Evolutionary conservation across 2,329 filamentous ascomycete species (phyloP).

Genomic region (Paraconiothyrium brasiliense): DNA sequence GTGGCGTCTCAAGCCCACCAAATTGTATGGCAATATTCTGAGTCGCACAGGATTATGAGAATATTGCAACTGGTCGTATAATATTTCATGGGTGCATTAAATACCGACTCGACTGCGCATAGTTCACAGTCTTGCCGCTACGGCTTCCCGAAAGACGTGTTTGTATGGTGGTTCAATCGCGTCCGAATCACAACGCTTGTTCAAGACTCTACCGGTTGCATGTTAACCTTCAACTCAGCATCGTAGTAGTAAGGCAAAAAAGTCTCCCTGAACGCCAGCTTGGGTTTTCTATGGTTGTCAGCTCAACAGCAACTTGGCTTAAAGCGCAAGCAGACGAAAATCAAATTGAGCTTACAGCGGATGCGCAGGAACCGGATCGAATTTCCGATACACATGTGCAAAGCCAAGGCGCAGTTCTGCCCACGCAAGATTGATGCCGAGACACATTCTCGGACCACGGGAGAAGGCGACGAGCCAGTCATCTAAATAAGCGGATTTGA

Average conservation of each 20-base stretch:
- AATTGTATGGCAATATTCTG: conserved; percentile 48
- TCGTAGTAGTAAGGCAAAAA: conserved; percentile 2
- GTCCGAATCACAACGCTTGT: too few species aligned
- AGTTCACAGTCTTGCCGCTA: too few species aligned
- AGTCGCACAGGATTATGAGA: too few species aligned
- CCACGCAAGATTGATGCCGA: conserved; percentile 46
- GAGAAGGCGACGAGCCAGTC: conserved; percentile 47
- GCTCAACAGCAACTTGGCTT: neutral
- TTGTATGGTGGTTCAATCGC: too few species aligned
- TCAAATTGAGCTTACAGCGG: conserved; percentile 27
- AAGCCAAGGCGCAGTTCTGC: conserved; percentile 44
- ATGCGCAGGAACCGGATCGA: conserved; percentile 37
- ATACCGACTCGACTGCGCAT: too few species aligned
- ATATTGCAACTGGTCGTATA: too few species aligned
- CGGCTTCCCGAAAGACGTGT: too few species aligned
- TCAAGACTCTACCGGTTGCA: neutral
- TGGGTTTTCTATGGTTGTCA: neutral
- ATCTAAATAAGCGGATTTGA: conserved; percentile 31
- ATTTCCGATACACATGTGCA: conserved; percentile 41
- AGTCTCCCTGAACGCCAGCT: neutral
- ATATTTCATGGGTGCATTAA: too few species aligned
- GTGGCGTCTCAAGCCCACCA: conserved; percentile 47
- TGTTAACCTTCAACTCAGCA: conserved; percentile 19
- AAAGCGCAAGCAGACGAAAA: neutral
- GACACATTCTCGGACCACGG: conserved; percentile 47